Percentiles rank a stretch among this genome's conserved stretches.
Evolutionary conservation across 163 green algal genomes (phyloP).

Genomic region (Scenedesmus sp.): DNA sequence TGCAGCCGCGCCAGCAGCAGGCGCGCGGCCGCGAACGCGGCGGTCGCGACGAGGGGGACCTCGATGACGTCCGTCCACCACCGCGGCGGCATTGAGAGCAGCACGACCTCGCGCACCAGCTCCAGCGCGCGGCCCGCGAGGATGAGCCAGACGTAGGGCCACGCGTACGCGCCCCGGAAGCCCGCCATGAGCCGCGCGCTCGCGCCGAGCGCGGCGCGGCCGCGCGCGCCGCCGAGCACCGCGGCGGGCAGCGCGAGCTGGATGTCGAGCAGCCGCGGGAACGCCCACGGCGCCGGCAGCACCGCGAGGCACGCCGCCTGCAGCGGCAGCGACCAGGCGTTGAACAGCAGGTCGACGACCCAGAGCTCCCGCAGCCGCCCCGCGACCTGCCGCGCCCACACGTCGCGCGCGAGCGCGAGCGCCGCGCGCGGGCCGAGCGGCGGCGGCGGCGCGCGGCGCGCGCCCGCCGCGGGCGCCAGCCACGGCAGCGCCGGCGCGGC

Average conservation of each 20-base stretch:
- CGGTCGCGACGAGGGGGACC: constrained; percentile 54
- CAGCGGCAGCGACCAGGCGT: constrained; percentile 59
- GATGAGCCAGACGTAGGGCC: constrained; percentile 53
- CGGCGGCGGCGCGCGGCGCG: background rate
- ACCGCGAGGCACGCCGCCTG: constrained; percentile 63
- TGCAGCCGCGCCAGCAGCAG: constrained; percentile 51
- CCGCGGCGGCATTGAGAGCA: constrained; percentile 47
- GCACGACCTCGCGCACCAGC: constrained; percentile 22
- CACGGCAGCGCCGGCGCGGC: constrained; percentile 19
- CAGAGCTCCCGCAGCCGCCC: constrained; percentile 48
- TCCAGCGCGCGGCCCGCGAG: constrained; percentile 29
- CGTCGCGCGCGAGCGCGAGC: constrained; percentile 20
- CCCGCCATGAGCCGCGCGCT: constrained; percentile 49
- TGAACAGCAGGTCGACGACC: constrained; percentile 59
- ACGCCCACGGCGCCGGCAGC: constrained; percentile 54
- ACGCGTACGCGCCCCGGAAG: constrained; percentile 42
- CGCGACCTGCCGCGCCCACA: constrained; percentile 20
- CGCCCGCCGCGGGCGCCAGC: background rate
- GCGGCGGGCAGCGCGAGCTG: constrained; percentile 60
- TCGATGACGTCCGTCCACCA: constrained; percentile 67
- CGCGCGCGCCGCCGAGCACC: constrained; percentile 29
- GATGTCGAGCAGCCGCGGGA: constrained; percentile 59
- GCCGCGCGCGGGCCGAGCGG: background rate
- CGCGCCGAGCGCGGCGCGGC: constrained; percentile 24
- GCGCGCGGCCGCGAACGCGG: constrained; percentile 51